These are phyloP conservation scores for Crassisporium funariophilum DNA, from an alignment of 768 basidiomycete species.

Conservation along the genomic window DNA sequence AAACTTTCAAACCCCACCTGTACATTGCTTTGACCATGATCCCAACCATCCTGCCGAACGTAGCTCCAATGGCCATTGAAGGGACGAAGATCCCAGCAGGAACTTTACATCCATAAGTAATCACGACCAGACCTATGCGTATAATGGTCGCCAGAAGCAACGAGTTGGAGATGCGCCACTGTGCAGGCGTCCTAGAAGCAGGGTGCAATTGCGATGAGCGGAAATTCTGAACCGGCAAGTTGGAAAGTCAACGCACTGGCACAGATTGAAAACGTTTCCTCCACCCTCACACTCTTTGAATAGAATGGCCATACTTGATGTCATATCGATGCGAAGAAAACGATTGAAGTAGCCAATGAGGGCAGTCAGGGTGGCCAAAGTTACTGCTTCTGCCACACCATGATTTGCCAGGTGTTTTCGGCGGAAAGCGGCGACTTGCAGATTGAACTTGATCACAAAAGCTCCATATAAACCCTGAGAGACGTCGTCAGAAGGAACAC, in stretches of 20 bases:
- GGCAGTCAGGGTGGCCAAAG: conserved; percentile 85
- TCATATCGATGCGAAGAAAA: conserved; percentile 97
- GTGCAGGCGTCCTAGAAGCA: conserved; percentile 68
- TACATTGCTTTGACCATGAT: conserved; percentile 95
- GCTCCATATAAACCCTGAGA: conserved; percentile 93
- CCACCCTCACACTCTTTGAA: conserved; percentile 97
- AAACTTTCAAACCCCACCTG: conserved; percentile 46
- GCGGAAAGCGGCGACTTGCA: conserved; percentile 93
- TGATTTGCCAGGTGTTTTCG: conserved; percentile 84
- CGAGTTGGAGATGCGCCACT: conserved; percentile 96
- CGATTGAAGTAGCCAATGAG: conserved; percentile 93
- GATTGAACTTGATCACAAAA: conserved; percentile 94
- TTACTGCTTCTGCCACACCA: conserved; percentile 87
- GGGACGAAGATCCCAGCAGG: conserved; percentile 98
- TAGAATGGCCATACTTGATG: conserved; percentile 90
- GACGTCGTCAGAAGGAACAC: conserved; percentile 9
- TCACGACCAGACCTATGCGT: conserved; percentile 80
- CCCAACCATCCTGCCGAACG: conserved; percentile 96
- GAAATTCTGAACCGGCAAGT: not conserved
- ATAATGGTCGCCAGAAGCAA: conserved; percentile 90
- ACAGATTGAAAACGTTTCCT: conserved; percentile 83
- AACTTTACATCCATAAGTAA: conserved; percentile 96
- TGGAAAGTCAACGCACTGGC: conserved; percentile 71
- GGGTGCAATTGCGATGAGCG: not conserved
- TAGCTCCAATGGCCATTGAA: conserved; percentile 98